Conservation (phyloP, 257 asterid genomes). For the Solanum rostratum region DNA sequence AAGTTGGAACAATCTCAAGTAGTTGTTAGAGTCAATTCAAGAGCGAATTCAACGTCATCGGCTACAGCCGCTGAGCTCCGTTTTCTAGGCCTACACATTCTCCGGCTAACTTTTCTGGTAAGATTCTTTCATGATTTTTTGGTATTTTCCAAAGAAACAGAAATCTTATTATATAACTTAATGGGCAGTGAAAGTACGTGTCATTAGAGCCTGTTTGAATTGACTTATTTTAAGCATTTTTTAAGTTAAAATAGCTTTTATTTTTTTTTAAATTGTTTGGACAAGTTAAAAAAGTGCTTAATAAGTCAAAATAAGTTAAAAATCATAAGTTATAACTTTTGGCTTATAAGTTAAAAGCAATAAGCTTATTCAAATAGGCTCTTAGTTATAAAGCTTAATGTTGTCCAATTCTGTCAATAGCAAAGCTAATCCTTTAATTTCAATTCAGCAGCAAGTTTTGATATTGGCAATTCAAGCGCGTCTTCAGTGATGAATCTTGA, state of each 20-base stretch:
- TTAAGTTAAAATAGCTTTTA: too few relatives aligned
- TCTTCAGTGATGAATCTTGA: not conserved
- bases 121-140: not conserved
- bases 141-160: not conserved
- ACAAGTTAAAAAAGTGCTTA: too few relatives aligned
- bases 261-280: too few relatives aligned
- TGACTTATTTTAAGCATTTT: too few relatives aligned
- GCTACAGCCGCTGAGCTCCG: not conserved
- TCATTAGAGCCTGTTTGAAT: too few relatives aligned
- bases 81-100: not conserved
- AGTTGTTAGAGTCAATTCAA: conserved; percentile 23
- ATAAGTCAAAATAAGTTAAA: too few relatives aligned
- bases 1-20: conserved; percentile 8
- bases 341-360: too few relatives aligned
- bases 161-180: not conserved
- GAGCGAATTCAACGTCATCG: not conserved
- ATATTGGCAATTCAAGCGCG: not conserved
- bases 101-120: not conserved
- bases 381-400: too few relatives aligned
- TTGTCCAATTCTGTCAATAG: not conserved
- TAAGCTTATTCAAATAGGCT: too few relatives aligned
- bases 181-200: too few relatives aligned
- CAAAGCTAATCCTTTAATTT: not conserved
- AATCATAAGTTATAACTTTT: too few relatives aligned
- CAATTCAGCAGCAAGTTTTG: not conserved